Evolutionary conservation across 345 rosid genomes (phyloP).

Genomic region (Iberis pinnata): DNA sequence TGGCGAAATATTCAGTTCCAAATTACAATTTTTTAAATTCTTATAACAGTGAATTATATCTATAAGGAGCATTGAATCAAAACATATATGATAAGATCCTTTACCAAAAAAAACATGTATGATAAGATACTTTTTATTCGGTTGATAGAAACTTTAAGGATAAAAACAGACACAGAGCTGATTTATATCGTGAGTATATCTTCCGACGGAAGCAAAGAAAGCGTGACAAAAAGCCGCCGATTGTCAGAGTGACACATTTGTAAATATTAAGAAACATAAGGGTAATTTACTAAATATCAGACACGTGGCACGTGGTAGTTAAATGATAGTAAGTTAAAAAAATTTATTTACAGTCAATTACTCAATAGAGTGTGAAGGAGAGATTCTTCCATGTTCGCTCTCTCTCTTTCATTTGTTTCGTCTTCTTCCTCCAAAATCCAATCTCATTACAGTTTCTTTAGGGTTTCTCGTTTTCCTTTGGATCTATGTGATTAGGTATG

Average conservation of each 20-base stretch:
- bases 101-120: too few relatives aligned
- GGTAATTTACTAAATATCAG: background rate
- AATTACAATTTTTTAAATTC: too few relatives aligned
- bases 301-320: constrained; percentile 28
- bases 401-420: constrained; percentile 16
- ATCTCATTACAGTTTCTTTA: constrained; percentile 16
- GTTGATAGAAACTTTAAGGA: too few relatives aligned
- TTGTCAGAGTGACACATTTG: constrained; percentile 25
- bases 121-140: too few relatives aligned
- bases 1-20: too few relatives aligned
- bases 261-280: background rate
- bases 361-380: constrained; percentile 30
- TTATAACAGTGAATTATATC: too few relatives aligned
- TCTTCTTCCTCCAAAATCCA: constrained; percentile 22
- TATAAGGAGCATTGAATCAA: too few relatives aligned
- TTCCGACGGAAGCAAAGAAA: constrained; percentile 15
- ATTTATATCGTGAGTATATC: too few relatives aligned
- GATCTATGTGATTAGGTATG: constrained; percentile 28
- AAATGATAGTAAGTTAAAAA: background rate
- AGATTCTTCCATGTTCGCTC: too few relatives aligned
- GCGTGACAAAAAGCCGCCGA: constrained; percentile 30
- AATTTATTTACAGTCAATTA: too few relatives aligned
- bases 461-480: constrained; percentile 13
- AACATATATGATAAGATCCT: too few relatives aligned
- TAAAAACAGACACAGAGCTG: too few relatives aligned